Evolutionary conservation across 441 rosid genomes (phyloP).

Genomic region (Pelargonium myrrhifolium): DNA sequence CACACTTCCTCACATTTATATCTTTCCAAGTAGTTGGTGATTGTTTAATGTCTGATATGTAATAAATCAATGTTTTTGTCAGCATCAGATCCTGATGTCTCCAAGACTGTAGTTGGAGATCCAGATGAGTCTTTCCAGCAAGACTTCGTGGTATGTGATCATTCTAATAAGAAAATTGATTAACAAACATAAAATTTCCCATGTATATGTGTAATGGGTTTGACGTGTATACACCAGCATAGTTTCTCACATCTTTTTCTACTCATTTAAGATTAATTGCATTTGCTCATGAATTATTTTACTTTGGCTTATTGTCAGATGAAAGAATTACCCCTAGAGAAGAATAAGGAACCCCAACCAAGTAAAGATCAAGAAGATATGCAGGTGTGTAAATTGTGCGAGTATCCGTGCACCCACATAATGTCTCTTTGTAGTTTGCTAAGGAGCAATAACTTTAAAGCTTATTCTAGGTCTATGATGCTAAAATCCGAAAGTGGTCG

Average conservation of each 20-base stretch:
- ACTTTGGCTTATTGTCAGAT: slow-evolving; percentile 36
- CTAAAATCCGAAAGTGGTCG: slow-evolving; percentile 70
- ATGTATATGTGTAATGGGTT: neutral
- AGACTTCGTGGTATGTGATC: slow-evolving; percentile 35
- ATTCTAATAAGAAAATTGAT: too few relatives aligned
- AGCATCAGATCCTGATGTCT: slow-evolving; percentile 30
- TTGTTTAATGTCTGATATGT: neutral
- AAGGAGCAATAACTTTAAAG: slow-evolving; percentile 5
- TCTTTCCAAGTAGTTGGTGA: neutral
- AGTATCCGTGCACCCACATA: slow-evolving; percentile 7
- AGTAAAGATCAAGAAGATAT: slow-evolving; percentile 34
- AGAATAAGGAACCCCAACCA: slow-evolving; percentile 26
- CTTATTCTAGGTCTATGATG: slow-evolving; percentile 47
- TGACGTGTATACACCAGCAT: neutral
- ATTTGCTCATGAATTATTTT: slow-evolving; percentile 18
- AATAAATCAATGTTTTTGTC: slow-evolving; percentile 18
- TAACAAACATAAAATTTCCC: neutral
- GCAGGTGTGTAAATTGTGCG: slow-evolving; percentile 33
- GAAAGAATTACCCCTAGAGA: slow-evolving; percentile 46
- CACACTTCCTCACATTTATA: neutral
- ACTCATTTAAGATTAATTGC: neutral
- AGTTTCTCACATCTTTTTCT: neutral
- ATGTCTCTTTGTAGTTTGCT: slow-evolving; percentile 9
- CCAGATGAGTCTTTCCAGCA: slow-evolving; percentile 40
- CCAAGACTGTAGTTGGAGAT: slow-evolving; percentile 33